These are phyloP conservation scores for Bipolaris cookei DNA, from an alignment of 2,329 filamentous ascomycete genomes.

Conservation along the genomic window DNA sequence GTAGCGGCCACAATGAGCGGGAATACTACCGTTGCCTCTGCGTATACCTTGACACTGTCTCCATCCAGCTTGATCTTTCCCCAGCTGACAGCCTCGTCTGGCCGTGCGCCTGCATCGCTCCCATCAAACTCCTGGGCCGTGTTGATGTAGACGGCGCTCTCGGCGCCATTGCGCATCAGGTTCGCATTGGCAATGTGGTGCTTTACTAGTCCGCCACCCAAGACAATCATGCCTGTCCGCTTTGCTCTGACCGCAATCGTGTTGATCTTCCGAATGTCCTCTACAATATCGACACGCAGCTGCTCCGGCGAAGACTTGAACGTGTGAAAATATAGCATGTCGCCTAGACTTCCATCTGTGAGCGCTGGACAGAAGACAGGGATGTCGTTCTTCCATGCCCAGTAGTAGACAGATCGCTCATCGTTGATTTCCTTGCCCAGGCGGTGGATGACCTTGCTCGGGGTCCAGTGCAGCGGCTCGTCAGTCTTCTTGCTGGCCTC, in stretches of 20 bases:
- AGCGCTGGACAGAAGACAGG: conserved; percentile 96
- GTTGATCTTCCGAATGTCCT: conserved; percentile 92
- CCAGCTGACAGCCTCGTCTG: conserved; percentile 97
- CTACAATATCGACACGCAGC: conserved; percentile 86
- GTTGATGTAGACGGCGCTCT: conserved; percentile 97
- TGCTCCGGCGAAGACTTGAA: conserved; percentile 85
- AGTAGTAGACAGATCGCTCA: conserved; percentile 91
- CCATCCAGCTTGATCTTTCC: conserved; percentile 94
- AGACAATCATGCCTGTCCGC: conserved; percentile 90
- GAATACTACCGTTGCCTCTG: conserved; percentile 71
- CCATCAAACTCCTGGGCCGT: conserved; percentile 97
- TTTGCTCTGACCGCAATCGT: conserved; percentile 87
- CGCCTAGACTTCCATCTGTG: conserved; percentile 91
- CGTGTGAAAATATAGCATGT: conserved; percentile 99
- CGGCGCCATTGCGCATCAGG: conserved; percentile 95
- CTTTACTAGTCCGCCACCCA: conserved; percentile 94
- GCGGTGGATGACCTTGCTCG: conserved; percentile 86
- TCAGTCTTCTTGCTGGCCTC: conserved; percentile 73
- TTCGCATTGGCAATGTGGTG: conserved; percentile 98
- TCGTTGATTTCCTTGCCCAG: conserved; percentile 94
- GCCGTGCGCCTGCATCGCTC: conserved; percentile 91
- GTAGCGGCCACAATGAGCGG: conserved; percentile 71
- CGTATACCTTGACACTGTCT: conserved; percentile 83
- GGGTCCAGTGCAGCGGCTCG: conserved; percentile 85
- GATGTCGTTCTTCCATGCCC: conserved; percentile 96